Base-by-base conservation (phyloP, 371 early-diverging fungal species). In the Choanephora cucurbitarum region DNA sequence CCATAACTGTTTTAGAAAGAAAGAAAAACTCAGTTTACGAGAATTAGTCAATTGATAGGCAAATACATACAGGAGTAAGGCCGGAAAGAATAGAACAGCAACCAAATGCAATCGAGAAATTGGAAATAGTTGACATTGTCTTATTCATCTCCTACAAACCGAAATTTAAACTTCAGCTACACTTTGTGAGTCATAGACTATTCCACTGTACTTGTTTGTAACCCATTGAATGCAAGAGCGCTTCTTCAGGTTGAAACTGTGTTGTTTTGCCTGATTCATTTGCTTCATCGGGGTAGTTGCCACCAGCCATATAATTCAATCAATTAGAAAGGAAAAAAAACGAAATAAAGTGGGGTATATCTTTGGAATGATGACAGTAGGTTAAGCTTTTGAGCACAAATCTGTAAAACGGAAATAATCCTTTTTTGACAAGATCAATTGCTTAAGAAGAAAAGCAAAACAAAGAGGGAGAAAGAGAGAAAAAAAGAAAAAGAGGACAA, bases 81-180 rank as follows among this genome's bases (percentile, higher is more conserved):
- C 87, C 89, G 5, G 84, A 70, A 24, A 85, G 66, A 51, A 85
- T 71, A 24, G 86, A 83, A 45, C 82, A 77, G 52, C 85, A 83
- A 8, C 83, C 79, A 60, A 85, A 84, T 21, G 86, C 80, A 56
- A 84, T 79, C 10, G 82, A 79, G 67, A 85, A 84, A 57, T 85
- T 85, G 22, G 83, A 76, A 44, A 88, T 76, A 5, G 78, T 72
- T 17, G 83, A 79, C 52, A 89, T 79, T 18, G 85, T 82, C 46
- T 85, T 85, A 60, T 83, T 83, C 66, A 89, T 66, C 60, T 84
- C 80, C 83, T 88, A 52, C 37, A 58, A 28, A 39, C 0, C 24
- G 1, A 39, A 15, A 51, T 13, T 41, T 28, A 18, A 31, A 13
- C 8, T 5, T 19, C 14, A 39, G 15, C 19, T 34, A 21, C 49